Conservation (phyloP, 129 eudicot species). For the Flaveria bidentis region DNA sequence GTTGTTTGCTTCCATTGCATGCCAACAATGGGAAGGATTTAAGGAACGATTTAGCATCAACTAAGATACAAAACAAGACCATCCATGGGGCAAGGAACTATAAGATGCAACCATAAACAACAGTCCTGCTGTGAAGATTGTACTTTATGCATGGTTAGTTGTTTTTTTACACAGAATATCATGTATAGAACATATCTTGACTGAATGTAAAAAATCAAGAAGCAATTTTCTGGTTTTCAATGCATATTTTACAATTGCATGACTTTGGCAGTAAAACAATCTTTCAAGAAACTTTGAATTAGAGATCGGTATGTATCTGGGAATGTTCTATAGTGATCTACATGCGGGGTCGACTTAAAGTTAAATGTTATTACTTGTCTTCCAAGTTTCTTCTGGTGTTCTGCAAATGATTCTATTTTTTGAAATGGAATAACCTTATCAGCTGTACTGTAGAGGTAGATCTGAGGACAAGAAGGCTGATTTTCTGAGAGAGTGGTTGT, state of each 20-base stretch:
- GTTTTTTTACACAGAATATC: conserved; percentile 12
- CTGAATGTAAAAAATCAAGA: not conserved
- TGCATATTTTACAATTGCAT: conserved; percentile 13
- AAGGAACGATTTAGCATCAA: no score
- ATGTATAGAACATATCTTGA: not conserved
- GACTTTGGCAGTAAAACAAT: conserved; percentile 41
- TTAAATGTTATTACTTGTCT: conserved; percentile 51
- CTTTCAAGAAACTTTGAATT: conserved; percentile 52
- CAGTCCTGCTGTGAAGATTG: conserved; percentile 10
- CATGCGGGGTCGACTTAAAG: conserved; percentile 79
- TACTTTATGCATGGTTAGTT: conserved; percentile 15
- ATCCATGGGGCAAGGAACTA: not conserved
- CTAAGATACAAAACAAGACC: no score
- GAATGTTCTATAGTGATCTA: conserved; percentile 81
- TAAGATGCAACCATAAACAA: not conserved
- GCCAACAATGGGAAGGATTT: no score
- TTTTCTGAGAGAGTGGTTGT: conserved; percentile 45
- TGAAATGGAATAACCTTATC: conserved; percentile 77
- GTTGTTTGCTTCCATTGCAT: no score
- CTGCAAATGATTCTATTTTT: conserved; percentile 60
- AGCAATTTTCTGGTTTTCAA: conserved; percentile 1
- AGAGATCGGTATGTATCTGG: conserved; percentile 57
- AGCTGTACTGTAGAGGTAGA: conserved; percentile 78
- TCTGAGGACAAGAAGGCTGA: conserved; percentile 81
- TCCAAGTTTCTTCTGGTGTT: conserved; percentile 57